A percentile compares a stretch with the other conserved stretches of the same genome.
phyloP scores from a whole-genome alignment of 2,329 filamentous ascomycete species.

The Cladobotryum protrusum region DNA sequence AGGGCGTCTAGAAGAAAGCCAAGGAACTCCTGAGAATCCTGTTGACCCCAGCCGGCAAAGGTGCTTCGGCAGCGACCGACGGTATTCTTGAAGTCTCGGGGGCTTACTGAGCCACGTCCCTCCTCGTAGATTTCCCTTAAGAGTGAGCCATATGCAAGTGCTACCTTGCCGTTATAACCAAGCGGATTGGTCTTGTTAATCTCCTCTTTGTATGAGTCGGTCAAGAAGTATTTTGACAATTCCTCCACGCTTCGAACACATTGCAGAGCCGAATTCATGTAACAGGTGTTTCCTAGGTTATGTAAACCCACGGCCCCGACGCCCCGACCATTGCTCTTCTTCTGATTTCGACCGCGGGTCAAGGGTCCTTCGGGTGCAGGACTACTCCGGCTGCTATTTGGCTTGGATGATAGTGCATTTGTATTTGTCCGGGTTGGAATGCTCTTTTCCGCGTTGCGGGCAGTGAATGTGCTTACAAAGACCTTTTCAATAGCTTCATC shows the following conservation, averaged over 20 bases:
- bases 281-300: constrained; percentile 96
- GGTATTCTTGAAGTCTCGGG: constrained; percentile 73
- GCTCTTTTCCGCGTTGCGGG: constrained; percentile 30
- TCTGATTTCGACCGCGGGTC: constrained; percentile 66
- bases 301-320: constrained; percentile 75
- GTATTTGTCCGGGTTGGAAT: constrained; percentile 26
- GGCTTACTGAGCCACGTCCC: constrained; percentile 62
- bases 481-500: constrained; percentile 67
- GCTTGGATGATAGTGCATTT: constrained; percentile 22
- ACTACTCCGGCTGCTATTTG: constrained; percentile 60
- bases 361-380: constrained; percentile 52
- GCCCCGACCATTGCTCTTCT: constrained; percentile 62
- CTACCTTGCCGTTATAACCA: constrained; percentile 78
- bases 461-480: constrained; percentile 49
- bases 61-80: constrained; percentile 76
- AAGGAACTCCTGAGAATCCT: constrained; percentile 95
- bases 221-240: constrained; percentile 83
- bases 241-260: constrained; percentile 93
- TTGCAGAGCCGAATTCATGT: constrained; percentile 97
- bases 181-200: constrained; percentile 82
- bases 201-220: constrained; percentile 67
- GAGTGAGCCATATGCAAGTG: constrained; percentile 73
- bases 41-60: constrained; percentile 92
- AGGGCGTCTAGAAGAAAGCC: constrained; percentile 91
- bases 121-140: constrained; percentile 74